Evolutionary conservation across 148 eudicot genomes (phyloP), one percentile per base, ranked within the genome.

Genomic region (Amaranthus palmeri): DNA sequence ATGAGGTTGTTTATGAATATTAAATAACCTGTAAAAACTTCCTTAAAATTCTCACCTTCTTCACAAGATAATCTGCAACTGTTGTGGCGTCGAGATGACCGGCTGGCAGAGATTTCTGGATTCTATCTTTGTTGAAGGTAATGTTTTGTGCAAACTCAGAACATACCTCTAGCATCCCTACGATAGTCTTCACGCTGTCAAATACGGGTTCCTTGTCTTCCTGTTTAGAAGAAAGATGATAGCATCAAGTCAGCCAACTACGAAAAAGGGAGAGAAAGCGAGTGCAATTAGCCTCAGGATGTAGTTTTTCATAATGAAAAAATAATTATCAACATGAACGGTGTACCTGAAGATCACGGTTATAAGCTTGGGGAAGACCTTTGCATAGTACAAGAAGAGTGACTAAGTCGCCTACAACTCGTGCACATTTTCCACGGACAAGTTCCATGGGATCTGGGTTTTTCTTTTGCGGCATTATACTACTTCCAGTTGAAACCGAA

Each of bases 371-470:
- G 67, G 97, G 97, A 78, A 96, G 97, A 55, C 99, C 99, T n/a
- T n/a, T n/a, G 90, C 99, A 95, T 73, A 95, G 73, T 54, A 92
- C 96, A 78, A 95, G 97, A 76, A 95, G 97, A 56, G 97, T 76
- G 70, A 92, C 88, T 52, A 92, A 74, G 82, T 90, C 96, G 54
- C 99, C 97, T 7, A 96, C 81, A 72, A 90, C 85, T 81, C 97
- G 82, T 61, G 91, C 97, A 68, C 97, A 92, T 83, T 96, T 96
- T 41, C 99, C 99, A 53, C 99, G 99, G 64, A 96, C 99, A 74
- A 96, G 99, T 83, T 96, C 99, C 99, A 96, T 96, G 46, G 99
- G 97, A 80, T 96, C 99, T 67, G 99, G 99, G 75, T 96, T 96
- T 80, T 96, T 96, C 83, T 96, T 96, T 76, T 96, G 99, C 47